Conservation (phyloP, 495 filamentous ascomycete species). For the Neurospora sp. region DNA sequence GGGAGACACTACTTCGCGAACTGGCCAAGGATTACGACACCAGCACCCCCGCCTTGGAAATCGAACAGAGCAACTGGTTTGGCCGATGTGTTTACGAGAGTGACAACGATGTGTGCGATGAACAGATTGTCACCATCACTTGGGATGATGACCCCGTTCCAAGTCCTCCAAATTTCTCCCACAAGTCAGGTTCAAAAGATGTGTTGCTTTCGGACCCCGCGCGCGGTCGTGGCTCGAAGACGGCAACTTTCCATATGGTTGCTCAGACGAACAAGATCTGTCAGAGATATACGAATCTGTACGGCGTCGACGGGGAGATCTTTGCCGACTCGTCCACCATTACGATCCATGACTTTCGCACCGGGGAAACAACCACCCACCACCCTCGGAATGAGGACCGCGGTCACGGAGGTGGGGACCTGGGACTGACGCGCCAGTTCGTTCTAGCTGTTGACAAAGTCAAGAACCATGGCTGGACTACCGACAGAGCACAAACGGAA, state of each 20-base stretch:
- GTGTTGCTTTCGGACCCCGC: slow-evolving; percentile 6
- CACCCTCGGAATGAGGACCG: slow-evolving; percentile 41
- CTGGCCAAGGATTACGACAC: slow-evolving; percentile 61
- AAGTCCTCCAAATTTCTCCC: neutral
- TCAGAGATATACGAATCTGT: slow-evolving; percentile 68
- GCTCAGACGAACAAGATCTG: slow-evolving; percentile 83
- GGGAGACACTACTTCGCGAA: slow-evolving; percentile 32
- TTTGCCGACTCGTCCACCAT: slow-evolving; percentile 63
- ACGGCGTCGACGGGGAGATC: slow-evolving; percentile 80
- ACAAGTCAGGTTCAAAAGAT: neutral
- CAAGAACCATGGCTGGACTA: slow-evolving; percentile 54
- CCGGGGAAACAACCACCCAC: slow-evolving; percentile 42
- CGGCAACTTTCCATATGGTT: slow-evolving; percentile 87
- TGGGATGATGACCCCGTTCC: slow-evolving; percentile 62
- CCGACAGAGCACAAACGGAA: slow-evolving; percentile 61
- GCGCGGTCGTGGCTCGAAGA: slow-evolving; percentile 58
- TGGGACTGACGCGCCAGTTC: slow-evolving; percentile 70
- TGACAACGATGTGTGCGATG: slow-evolving; percentile 86
- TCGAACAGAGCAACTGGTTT: slow-evolving; percentile 66
- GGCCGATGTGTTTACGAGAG: slow-evolving; percentile 90
- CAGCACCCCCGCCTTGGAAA: slow-evolving; percentile 36
- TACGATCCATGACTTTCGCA: slow-evolving; percentile 52
- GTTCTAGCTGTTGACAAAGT: slow-evolving; percentile 73
- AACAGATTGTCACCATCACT: slow-evolving; percentile 75
- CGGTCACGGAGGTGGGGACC: slow-evolving; percentile 83